Evolutionary conservation across 2,329 filamentous ascomycete genomes (phyloP), one percentile per base, ranked within the genome.

Genomic region (Curvularia spicifera): DNA sequence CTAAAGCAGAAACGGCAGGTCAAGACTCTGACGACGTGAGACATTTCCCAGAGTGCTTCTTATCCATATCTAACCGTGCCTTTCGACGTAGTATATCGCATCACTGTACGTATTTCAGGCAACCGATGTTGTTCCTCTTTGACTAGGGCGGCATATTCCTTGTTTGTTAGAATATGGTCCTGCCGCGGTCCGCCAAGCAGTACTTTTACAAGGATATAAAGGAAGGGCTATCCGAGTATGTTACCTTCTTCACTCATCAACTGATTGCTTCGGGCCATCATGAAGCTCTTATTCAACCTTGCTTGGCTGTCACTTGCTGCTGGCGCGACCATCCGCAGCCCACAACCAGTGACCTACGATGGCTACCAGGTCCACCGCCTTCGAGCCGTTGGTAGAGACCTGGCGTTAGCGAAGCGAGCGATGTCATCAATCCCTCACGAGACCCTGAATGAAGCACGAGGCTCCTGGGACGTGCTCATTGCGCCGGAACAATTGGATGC

Each of bases 381-480:
- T 47, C 71, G 74, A 24, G 69, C 74, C 15, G 69, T 71, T 9
- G 62, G 71, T 24, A 29, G 31, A 12, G 68, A 79, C 39, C 60
- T 76, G 5, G 67, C 67, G 13, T 61, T 65, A 20, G 65, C 80
- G 2, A 69, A 75, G 46, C 61, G 71, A 24, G 71, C 76, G 24
- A 72, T 81, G 35, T 61, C 72, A 6, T 65, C 64, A 3, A 63
- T 81, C 1, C 61, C 71, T 8, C 73, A 79, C 35, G 69, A 78
- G 26, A 61, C 70, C 15, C 79, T 78, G 74, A 76, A 78, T 42
- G 71, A 76, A 45, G 55, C 40, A n/a, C 56, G 56, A 43, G 67
- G 66, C 20, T 69, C 77, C 59, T 75, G 80, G 44, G 80, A 82
- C 60, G 65, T 82, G 45, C 75, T 78, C n/a, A 71, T 82, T 50